These are phyloP conservation scores for Durusdinium trenchii DNA, from an alignment of 73 alveolate species.

Conservation along the genomic window DNA sequence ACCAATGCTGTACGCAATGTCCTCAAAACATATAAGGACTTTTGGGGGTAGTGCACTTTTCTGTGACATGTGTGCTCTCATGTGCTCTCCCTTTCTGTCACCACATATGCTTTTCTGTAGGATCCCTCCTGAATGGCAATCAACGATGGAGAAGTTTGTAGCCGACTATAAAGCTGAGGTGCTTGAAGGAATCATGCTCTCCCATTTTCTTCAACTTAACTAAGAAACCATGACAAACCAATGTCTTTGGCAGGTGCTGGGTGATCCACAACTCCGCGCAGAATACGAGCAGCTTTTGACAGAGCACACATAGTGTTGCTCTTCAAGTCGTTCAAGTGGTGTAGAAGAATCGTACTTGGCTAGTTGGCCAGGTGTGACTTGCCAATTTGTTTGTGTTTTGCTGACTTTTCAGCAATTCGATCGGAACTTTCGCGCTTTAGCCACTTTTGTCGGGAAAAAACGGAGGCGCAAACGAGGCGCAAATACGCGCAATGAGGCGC, in stretches of 20 bases:
- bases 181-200: no score
- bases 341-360: neutral
- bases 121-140: neutral
- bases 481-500: neutral
- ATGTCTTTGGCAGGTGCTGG: neutral
- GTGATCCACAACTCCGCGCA: neutral
- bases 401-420: neutral
- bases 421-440: neutral
- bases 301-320: neutral
- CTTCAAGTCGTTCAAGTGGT: neutral
- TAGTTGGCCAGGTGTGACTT: neutral
- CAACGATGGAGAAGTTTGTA: neutral
- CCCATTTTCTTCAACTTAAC: neutral
- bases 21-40: neutral
- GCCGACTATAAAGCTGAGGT: neutral
- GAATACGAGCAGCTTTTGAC: neutral
- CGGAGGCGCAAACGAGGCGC: conserved; percentile 8
- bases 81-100: no score
- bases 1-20: neutral
- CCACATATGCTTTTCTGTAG: neutral
- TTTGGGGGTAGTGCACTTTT: no score
- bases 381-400: neutral
- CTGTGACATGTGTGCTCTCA: no score
- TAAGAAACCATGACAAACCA: no score
- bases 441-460: neutral